Base-by-base conservation (phyloP, 352 stramenopile species). In the Peronospora farinosa region DNA sequence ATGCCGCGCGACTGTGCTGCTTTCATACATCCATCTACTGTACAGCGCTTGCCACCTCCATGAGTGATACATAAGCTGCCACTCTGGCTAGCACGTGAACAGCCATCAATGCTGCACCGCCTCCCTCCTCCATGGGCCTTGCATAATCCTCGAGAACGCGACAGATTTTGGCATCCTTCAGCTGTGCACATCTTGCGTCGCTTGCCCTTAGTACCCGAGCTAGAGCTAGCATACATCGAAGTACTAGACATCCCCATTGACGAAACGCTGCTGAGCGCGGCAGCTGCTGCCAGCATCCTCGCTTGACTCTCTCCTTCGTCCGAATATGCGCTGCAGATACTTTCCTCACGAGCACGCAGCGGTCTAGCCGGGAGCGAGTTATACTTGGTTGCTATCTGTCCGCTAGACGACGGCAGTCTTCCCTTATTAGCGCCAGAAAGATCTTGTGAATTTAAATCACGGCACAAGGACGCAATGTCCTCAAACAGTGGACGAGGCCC, bases 1-100 rank as follows among this genome's bases (percentile, higher is more conserved):
- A 90, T 90, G 7, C 81, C 81, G 15, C 78, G 72, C 11, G 74
- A 87, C 40, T 92, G 81, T 8, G 81, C 81, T 17, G 81, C 78
- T 52, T 90, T 92, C 39, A 76, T 57, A 27, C 81, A 92, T 4
- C 81, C 78, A 2, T 88, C 74, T 10, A 92, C 74, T 0, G 78
- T 90, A 48, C 81, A 92, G 35, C 81, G 81, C 63, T 92, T 92
- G 51, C 81, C 81, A 40, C 81, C 81, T 43, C 81, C 81, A 45
- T 92, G 81, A 16, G 76, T 88, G 54, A 92, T 92, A 37, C 81
- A 92, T 23, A 92, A 49, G 40, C 74, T 90, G 15, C 81, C 79
- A 39, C 81, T 89, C 56, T 92, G 81, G 40, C 77, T 89, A 25
- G 78, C 77, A 27, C 78, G 76, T 30, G 75, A 76, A 56, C 84